Percentiles rank a stretch among this genome's conserved stretches.
These are phyloP conservation scores for Scutellaria barbata DNA, from an alignment of 257 asterid genomes.

Conservation along the genomic window DNA sequence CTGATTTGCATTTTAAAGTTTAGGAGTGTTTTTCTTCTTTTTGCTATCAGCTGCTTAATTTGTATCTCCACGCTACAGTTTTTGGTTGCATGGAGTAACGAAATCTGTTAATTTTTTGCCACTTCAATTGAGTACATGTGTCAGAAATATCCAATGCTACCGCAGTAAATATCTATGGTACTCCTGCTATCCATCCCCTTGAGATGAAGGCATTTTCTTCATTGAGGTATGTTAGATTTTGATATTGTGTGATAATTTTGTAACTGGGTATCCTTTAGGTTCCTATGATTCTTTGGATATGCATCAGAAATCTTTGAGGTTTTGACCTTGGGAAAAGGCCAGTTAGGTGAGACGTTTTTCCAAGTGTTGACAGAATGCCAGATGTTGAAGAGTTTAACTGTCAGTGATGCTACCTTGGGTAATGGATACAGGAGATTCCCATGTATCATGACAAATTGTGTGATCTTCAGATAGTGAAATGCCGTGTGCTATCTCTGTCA, in stretches of 20 bases:
- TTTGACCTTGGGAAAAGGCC: too few relatives aligned
- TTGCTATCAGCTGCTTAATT: neutral
- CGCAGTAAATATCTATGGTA: constrained; percentile 73
- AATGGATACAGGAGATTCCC: too few relatives aligned
- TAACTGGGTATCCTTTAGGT: too few relatives aligned
- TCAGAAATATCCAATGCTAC: constrained; percentile 90
- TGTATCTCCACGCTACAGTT: constrained; percentile 3
- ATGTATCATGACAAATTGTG: too few relatives aligned
- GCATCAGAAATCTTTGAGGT: too few relatives aligned
- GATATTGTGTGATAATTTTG: neutral
- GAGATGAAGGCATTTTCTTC: constrained; percentile 75
- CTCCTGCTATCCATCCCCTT: constrained; percentile 67
- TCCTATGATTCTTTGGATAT: too few relatives aligned
- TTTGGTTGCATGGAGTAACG: constrained; percentile 30
- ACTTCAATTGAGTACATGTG: constrained; percentile 82
- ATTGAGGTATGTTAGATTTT: constrained; percentile 56
- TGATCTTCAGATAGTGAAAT: too few relatives aligned
- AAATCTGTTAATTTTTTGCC: constrained; percentile 28
- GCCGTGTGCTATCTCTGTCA: constrained; percentile 49
- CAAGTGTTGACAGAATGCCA: too few relatives aligned
- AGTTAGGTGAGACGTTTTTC: too few relatives aligned
- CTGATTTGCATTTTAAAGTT: neutral
- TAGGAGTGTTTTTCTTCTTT: constrained; percentile 4
- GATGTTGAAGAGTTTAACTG: too few relatives aligned
- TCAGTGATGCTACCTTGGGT: too few relatives aligned